Evolutionary conservation across 495 filamentous ascomycete genomes (phyloP), one percentile per base, ranked within the genome.

Genomic region (Penicillium coffeae): DNA sequence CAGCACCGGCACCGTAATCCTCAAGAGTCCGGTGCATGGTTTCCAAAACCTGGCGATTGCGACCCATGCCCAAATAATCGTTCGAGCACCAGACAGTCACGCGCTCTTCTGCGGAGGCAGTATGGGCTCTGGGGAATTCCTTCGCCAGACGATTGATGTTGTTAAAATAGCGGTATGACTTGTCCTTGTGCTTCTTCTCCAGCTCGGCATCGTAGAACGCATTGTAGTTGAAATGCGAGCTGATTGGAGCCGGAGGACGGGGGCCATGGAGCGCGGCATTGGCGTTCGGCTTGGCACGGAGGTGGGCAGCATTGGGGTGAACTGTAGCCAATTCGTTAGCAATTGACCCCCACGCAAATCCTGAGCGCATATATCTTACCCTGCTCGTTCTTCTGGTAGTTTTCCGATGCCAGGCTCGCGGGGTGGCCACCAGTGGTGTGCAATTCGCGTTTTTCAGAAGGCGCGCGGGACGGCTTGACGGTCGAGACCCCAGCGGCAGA

Each of bases 51-150:
- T 89, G 75, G 2, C 79, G 79, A 65, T 97, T 97, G 48, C 90
- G 81, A 16, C 93, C 92, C 93, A 98, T 98, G 48, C 93, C 93
- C 8, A 98, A 78, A 64, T 98, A 98, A 69, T 98, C 93, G 60
- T 98, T 98, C 55, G 91, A 95, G 76, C 93, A 98, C 93, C 94
- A 98, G 30, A 97, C 92, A 3, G 91, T 95, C 43, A 98, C 93
- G n/a, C 81, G 80, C 52, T 96, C 88, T 53, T 95, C 87, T 56
- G 79, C 79, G 38, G 74, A 84, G 12, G 90, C 78, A 72, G 93
- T 93, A 66, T 98, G 93, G 14, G 93, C 93, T 34, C 87, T 88
- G 18, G 93, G 93, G 60, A 98, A 98, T 52, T 97, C 89, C 72
- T 94, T 86, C 47, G 94, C 93, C 48, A 98, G 77, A 18, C 93